Base-by-base conservation (phyloP, 179 eudicot species). In the Spinacia oleracea region DNA sequence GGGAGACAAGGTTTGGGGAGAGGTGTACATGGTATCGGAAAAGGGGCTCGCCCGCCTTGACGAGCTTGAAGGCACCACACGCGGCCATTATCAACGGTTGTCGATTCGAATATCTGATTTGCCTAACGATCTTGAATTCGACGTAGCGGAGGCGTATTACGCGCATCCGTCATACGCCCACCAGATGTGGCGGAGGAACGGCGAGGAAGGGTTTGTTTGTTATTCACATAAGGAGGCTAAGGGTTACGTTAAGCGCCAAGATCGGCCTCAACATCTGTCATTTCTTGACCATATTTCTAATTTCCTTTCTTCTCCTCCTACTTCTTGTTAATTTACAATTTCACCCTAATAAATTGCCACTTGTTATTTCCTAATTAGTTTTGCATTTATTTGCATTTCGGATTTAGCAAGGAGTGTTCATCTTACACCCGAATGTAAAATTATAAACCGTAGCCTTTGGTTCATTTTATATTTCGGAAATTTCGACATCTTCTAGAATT, bases 41-140 rank as follows among this genome's bases (percentile, higher is more conserved):
- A n/a, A 29, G 4, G 93, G 83, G 0, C 59, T 92, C 56, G 58
- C 14, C 20, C 82, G 82, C 27, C 84, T 91, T 83, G 97, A 92
- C 68, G 96, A 92, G 43, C 80, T 92, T 20, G 97, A 92, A 60
- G 93, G 97, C 2, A 73, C 68, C 1, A 53, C 73, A 9, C 63
- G 77, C 4, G 96, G 91, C 2, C 95, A 91, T 77, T 92, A 89
- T 80, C 86, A 89, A 85, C 80, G 97, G 77, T 83, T 87, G 1
- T 91, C 92, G 2, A 72, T 71, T 5, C 14, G 45, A 27, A 16
- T 70, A 14, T 8, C 59, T 2, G 25, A 29, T 16, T 66, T 66
- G 1, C 70, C 70, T 0, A 9, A 4, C 2, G 46, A 66, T 66
- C 0, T 66, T 0, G 35, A 11, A 1, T 46, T 4, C 0, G 58